phyloP scores from a whole-genome alignment of 2,329 filamentous ascomycete genomes.

The Leptographium wingfieldii region DNA sequence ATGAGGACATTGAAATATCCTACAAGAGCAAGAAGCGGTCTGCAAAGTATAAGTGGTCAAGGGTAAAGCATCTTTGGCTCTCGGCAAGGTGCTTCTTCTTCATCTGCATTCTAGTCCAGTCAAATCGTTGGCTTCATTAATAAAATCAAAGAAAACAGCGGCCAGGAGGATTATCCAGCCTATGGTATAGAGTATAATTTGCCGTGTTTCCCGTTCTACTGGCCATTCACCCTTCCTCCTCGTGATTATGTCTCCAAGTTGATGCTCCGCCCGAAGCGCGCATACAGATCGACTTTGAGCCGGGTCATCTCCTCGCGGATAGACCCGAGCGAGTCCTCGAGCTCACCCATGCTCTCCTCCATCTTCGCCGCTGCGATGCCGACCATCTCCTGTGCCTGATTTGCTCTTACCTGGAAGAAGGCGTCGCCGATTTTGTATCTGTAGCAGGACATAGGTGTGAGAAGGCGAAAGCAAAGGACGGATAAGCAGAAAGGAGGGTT shows the following conservation, averaged over 20 bases:
- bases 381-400: slow-evolving; percentile 80
- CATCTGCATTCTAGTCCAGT: not conserved
- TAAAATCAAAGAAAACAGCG: not conserved
- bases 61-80: no score
- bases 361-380: slow-evolving; percentile 56
- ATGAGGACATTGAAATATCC: slow-evolving; percentile 19
- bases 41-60: not conserved
- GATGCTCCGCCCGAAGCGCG: slow-evolving; percentile 90
- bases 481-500: not conserved
- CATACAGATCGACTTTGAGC: slow-evolving; percentile 86
- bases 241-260: slow-evolving; percentile 66
- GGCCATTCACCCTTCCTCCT: not conserved
- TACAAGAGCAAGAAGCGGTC: slow-evolving; percentile 7
- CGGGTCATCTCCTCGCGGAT: slow-evolving; percentile 79
- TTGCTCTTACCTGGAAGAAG: slow-evolving; percentile 75
- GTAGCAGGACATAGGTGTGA: slow-evolving; percentile 4
- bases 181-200: not conserved
- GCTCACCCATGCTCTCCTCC: slow-evolving; percentile 58
- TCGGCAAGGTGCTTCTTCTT: no score
- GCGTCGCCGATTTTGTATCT: slow-evolving; percentile 97
- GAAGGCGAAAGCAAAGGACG: not conserved
- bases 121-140: not conserved
- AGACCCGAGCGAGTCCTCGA: slow-evolving; percentile 65
- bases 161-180: not conserved
- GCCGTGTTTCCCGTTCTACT: not conserved